Evolutionary conservation across 108 stramenopile species (phyloP).

Genomic region (Nitzschia palea): DNA sequence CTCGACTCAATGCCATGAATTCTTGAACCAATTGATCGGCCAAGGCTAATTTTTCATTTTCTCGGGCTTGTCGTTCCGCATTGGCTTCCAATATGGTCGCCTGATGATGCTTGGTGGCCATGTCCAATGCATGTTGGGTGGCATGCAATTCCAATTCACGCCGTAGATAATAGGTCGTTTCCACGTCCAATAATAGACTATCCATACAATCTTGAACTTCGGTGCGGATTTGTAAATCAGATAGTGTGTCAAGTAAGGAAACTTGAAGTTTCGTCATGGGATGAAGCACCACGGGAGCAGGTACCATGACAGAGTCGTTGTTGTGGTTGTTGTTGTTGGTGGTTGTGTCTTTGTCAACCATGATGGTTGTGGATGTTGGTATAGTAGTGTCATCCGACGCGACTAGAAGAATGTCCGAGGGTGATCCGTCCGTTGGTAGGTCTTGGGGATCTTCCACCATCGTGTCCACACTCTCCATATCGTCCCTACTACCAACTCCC

Average conservation of each 20-base stretch:
- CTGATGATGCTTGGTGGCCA: conserved; percentile 24
- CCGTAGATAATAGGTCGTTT: conserved; percentile 37
- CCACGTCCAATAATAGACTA: conserved; percentile 46
- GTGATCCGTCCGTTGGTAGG: too few relatives aligned
- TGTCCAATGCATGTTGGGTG: conserved; percentile 12
- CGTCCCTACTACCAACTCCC: too few relatives aligned
- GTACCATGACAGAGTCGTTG: too few relatives aligned
- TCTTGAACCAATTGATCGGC: conserved; percentile 49
- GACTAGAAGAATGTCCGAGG: too few relatives aligned
- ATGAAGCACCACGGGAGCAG: too few relatives aligned
- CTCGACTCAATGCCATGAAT: conserved; percentile 36
- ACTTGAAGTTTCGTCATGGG: conserved; percentile 19
- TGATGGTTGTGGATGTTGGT: too few relatives aligned
- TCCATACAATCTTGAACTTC: conserved; percentile 38
- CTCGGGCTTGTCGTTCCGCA: conserved; percentile 24
- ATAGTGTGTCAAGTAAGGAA: conserved; percentile 16
- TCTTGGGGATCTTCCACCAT: too few relatives aligned
- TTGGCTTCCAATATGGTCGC: conserved; percentile 39
- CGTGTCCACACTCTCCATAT: too few relatives aligned
- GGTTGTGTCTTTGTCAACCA: too few relatives aligned
- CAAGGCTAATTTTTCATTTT: conserved; percentile 19
- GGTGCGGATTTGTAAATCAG: conserved; percentile 31
- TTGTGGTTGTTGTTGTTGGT: too few relatives aligned
- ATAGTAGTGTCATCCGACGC: too few relatives aligned
- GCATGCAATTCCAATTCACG: conserved; percentile 27